Evolutionary conservation across 2,329 filamentous ascomycete species (phyloP).

Genomic region (Karstenula rhodostoma): DNA sequence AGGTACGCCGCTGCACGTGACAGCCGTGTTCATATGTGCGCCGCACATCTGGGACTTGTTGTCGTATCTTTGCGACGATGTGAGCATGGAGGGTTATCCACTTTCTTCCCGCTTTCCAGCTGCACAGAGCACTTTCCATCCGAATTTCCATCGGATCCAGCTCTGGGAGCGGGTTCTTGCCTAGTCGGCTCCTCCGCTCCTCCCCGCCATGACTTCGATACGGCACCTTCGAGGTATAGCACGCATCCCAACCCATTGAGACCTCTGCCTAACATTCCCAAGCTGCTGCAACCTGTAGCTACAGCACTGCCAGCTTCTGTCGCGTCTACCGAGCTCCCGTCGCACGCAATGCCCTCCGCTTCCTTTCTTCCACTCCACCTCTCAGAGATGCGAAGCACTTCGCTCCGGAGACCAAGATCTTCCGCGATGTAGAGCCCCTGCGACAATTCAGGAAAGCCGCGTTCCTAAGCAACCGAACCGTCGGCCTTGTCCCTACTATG

Average conservation of each 20-base stretch:
- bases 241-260: constrained; percentile 21
- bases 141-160: constrained; percentile 13
- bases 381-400: constrained; percentile 27
- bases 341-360: constrained; percentile 17
- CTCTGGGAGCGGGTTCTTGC: constrained; percentile 11
- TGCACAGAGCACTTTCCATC: constrained; percentile 15
- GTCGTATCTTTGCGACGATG: constrained; percentile 25
- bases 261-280: constrained; percentile 19
- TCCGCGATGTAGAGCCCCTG: constrained; percentile 77
- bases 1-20: constrained; percentile 28
- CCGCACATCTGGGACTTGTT: constrained; percentile 34
- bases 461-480: constrained; percentile 70
- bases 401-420: constrained; percentile 66
- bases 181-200: constrained; percentile 29
- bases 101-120: constrained; percentile 18
- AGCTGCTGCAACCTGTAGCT: constrained; percentile 23
- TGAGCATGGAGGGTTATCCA: constrained; percentile 27
- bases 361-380: constrained; percentile 28
- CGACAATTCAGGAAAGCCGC: constrained; percentile 75
- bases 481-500: constrained; percentile 96
- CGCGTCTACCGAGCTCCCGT: constrained; percentile 4
- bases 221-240: constrained; percentile 29
- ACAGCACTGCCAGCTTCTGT: constrained; percentile 12
- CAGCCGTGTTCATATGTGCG: constrained; percentile 29
- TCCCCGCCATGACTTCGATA: constrained; percentile 36